Conservation (phyloP, 192 early-diverging fungal genomes). For the Backusella mclennaniae region DNA sequence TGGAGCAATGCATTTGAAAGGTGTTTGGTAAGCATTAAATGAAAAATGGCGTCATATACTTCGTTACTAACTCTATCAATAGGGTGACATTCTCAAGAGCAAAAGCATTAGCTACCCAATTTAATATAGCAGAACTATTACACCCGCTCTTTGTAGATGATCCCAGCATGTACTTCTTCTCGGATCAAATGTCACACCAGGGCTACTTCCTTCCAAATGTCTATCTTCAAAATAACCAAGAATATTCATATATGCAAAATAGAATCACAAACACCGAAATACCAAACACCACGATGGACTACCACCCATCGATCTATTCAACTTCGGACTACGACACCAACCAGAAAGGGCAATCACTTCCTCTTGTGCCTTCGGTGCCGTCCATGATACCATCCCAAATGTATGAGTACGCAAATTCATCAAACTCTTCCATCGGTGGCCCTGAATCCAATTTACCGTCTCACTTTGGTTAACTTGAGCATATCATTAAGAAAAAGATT, state of each 20-base stretch:
- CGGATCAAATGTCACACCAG: slow-evolving; percentile 3
- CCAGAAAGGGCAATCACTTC: not conserved
- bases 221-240: slow-evolving; percentile 22
- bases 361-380: not conserved
- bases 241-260: not conserved
- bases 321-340: not conserved
- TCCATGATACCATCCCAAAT: slow-evolving; percentile 1
- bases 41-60: not conserved
- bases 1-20: slow-evolving; percentile 66
- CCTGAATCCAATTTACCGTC: not conserved
- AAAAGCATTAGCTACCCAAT: slow-evolving; percentile 59
- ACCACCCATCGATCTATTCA: not conserved
- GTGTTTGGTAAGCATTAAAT: slow-evolving; percentile 49
- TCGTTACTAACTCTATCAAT: slow-evolving; percentile 1
- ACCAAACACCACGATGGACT: not conserved
- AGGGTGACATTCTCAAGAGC: slow-evolving; percentile 63
- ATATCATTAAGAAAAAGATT: not conserved
- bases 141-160: slow-evolving; percentile 76
- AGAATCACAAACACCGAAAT: not conserved
- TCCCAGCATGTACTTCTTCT: slow-evolving; percentile 62
- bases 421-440: not conserved
- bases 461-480: not conserved
- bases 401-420: slow-evolving; percentile 7
- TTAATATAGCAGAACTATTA: slow-evolving; percentile 65
- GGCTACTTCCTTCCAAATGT: slow-evolving; percentile 12